These are phyloP conservation scores for Phaeosphaeria sp. DNA, from an alignment of 2,329 filamentous ascomycete species.

Conservation along the genomic window DNA sequence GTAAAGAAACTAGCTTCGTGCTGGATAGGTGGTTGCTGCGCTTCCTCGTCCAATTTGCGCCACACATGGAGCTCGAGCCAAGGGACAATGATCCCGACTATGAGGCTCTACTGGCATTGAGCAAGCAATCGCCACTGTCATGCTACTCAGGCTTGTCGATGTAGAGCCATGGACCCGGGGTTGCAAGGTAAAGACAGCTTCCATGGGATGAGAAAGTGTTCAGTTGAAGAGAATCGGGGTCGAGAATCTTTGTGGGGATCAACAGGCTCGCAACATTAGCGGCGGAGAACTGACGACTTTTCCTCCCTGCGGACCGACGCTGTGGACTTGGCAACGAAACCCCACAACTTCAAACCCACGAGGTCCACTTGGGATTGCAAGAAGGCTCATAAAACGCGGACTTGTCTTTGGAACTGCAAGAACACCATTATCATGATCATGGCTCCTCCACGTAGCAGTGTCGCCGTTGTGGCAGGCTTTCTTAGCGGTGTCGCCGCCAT, in stretches of 20 bases:
- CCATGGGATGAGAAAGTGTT: background rate
- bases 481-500: slow-evolving; percentile 24
- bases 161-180: background rate
- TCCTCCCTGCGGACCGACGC: slow-evolving; percentile 10
- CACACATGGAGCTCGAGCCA: slow-evolving; percentile 34
- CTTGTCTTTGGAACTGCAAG: background rate
- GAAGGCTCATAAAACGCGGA: background rate
- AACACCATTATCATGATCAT: slow-evolving; percentile 10
- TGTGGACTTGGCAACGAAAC: slow-evolving; percentile 4
- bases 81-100: slow-evolving; percentile 33
- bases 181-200: background rate
- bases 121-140: slow-evolving; percentile 31
- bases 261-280: slow-evolving; percentile 13
- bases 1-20: slow-evolving; percentile 34
- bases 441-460: slow-evolving; percentile 13
- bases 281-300: slow-evolving; percentile 27
- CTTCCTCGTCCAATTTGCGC: slow-evolving; percentile 33
- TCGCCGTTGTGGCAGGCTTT: slow-evolving; percentile 17
- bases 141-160: slow-evolving; percentile 24
- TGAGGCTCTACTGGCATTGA: slow-evolving; percentile 28
- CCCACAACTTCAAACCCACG: slow-evolving; percentile 4
- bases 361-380: slow-evolving; percentile 6
- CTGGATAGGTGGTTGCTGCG: slow-evolving; percentile 31
- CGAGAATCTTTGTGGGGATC: background rate
- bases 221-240: background rate